A percentile compares a stretch with the other conserved stretches of the same genome.
phyloP scores from a whole-genome alignment of 1,284 basidiomycete genomes.

The Stygiomarasmius scandens region DNA sequence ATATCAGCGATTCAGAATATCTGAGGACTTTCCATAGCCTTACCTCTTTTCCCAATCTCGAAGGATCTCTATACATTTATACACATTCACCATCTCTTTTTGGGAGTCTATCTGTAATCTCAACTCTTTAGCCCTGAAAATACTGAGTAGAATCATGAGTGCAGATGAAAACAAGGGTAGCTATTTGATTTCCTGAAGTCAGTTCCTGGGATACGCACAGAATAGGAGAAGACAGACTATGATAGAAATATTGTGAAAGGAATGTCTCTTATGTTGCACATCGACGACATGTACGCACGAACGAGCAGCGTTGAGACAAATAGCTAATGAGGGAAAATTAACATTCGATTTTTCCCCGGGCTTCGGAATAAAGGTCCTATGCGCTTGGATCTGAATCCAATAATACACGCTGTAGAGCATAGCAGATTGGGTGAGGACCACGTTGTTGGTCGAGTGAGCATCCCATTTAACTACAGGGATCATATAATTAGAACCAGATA shows the following conservation, averaged over 20 bases:
- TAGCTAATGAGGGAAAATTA: constrained; percentile 31
- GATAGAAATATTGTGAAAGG: too few species aligned
- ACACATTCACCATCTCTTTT: constrained; percentile 66
- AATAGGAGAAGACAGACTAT: too few species aligned
- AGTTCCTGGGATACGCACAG: neutral
- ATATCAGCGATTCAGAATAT: too few species aligned
- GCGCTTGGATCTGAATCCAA: constrained; percentile 60
- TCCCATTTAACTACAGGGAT: constrained; percentile 60
- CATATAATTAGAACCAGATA: neutral
- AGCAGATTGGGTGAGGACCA: constrained; percentile 65
- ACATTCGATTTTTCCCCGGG: constrained; percentile 25
- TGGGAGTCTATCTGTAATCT: constrained; percentile 51
- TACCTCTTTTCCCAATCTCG: constrained; percentile 33
- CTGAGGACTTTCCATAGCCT: too few species aligned
- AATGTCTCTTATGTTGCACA: neutral
- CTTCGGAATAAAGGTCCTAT: constrained; percentile 56
- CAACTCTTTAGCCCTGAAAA: constrained; percentile 68
- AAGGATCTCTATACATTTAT: constrained; percentile 65
- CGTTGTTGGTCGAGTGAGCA: constrained; percentile 46
- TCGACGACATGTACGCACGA: constrained; percentile 55
- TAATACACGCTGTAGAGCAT: constrained; percentile 62
- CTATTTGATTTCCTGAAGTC: constrained; percentile 1
- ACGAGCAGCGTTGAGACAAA: constrained; percentile 39
- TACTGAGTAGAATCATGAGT: constrained; percentile 70
- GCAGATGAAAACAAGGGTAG: constrained; percentile 36